A percentile compares a stretch with the other conserved stretches of the same genome.
Conservation (phyloP, 768 basidiomycete species). For the Amanita brunnescens region DNA sequence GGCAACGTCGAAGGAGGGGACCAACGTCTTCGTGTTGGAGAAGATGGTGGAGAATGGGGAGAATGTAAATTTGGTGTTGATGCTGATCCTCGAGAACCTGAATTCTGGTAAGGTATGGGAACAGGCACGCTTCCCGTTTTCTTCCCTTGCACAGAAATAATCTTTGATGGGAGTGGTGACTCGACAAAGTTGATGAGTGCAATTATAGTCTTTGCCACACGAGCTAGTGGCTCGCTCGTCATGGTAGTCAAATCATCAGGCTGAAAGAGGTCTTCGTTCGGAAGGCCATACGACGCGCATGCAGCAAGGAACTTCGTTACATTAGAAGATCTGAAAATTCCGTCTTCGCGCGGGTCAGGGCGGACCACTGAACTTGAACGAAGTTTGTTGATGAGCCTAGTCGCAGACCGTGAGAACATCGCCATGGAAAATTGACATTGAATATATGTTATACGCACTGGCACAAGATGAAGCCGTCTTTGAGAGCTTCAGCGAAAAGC, state of each 20-base stretch:
- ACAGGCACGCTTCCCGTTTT: conserved; percentile 14
- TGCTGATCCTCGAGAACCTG: conserved; percentile 37
- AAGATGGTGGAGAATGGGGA: conserved; percentile 28
- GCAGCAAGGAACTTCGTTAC: conserved; percentile 72
- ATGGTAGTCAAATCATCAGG: conserved; percentile 60
- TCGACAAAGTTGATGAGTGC: conserved; percentile 59
- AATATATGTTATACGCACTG: conserved; percentile 51
- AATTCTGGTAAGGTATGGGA: conserved; percentile 25
- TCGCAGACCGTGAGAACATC: conserved; percentile 1
- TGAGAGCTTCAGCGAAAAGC: conserved; percentile 64
- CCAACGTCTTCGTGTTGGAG: conserved; percentile 36
- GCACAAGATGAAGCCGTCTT: conserved; percentile 85
- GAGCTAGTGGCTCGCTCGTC: conserved; percentile 50
- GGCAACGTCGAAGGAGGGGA: conserved; percentile 44
- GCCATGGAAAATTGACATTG: conserved; percentile 16
- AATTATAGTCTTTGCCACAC: conserved; percentile 69
- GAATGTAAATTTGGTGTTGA: conserved; percentile 50
- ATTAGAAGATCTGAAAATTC: conserved; percentile 58
- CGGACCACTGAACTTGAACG: conserved; percentile 50
- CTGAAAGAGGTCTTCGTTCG: conserved; percentile 55
- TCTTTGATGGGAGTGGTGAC: conserved; percentile 36
- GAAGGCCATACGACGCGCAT: conserved; percentile 58
- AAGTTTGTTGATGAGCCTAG: conserved; percentile 74
- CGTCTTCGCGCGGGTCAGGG: conserved; percentile 60
- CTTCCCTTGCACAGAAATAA: conserved; percentile 32